A percentile compares a stretch with the other conserved stretches of the same genome.
These are phyloP conservation scores for Aegilops longissima DNA, from an alignment of 176 grass and related monocot species.

Conservation along the genomic window DNA sequence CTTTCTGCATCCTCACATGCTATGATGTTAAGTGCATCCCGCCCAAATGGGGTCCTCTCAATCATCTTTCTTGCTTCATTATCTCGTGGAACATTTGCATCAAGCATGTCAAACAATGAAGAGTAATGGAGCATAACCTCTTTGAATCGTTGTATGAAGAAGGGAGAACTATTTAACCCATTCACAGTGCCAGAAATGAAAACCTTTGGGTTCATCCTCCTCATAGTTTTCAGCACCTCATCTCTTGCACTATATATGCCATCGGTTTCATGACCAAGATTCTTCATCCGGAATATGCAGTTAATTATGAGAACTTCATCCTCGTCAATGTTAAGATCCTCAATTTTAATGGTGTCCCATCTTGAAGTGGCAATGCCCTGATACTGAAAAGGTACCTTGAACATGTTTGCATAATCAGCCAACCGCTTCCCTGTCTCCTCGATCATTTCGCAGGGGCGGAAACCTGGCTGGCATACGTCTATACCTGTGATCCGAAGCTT, in stretches of 20 bases:
- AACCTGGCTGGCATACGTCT: slow-evolving; percentile 47
- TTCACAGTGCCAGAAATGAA: slow-evolving; percentile 57
- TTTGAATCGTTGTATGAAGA: slow-evolving; percentile 50
- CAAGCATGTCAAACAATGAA: slow-evolving; percentile 58
- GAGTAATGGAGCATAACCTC: slow-evolving; percentile 48
- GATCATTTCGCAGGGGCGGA: slow-evolving; percentile 43
- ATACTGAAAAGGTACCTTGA: slow-evolving; percentile 55
- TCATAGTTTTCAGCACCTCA: slow-evolving; percentile 48
- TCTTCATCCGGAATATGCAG: slow-evolving; percentile 34
- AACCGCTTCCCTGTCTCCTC: slow-evolving; percentile 54
- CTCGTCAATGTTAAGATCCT: slow-evolving; percentile 48
- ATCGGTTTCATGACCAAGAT: slow-evolving; percentile 48
- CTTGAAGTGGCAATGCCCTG: neutral
- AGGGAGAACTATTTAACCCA: slow-evolving; percentile 32
- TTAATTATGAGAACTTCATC: slow-evolving; percentile 63
- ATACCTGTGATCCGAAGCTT: slow-evolving; percentile 58
- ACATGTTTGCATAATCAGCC: slow-evolving; percentile 64
- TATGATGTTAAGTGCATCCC: too few species aligned
- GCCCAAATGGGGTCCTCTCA: too few species aligned
- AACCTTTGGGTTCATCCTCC: slow-evolving; percentile 54
- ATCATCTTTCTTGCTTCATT: too few species aligned
- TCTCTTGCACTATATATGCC: slow-evolving; percentile 43
- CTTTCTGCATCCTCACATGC: too few species aligned
- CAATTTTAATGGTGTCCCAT: slow-evolving; percentile 37
- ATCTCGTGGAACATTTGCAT: slow-evolving; percentile 34